These are phyloP conservation scores for Phylloporus arenicola DNA, from an alignment of 768 basidiomycete species.

Conservation along the genomic window DNA sequence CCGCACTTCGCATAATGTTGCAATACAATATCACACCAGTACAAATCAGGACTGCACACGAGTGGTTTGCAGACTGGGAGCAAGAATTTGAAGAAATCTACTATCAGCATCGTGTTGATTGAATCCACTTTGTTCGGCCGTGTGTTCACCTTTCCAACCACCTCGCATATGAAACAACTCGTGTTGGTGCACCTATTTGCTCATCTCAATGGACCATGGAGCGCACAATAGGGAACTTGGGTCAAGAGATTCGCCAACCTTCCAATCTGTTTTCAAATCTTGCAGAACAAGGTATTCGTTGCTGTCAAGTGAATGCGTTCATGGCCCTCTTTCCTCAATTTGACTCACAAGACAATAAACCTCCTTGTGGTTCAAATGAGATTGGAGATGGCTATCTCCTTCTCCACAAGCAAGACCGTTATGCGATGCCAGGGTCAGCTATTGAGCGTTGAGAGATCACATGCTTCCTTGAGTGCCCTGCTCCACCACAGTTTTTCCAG, in stretches of 20 bases:
- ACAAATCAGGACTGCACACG: background rate
- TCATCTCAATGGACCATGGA: too few species aligned
- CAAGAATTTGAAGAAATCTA: too few species aligned
- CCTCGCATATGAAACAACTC: too few species aligned
- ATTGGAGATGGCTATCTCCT: constrained; percentile 13
- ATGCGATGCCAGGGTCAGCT: background rate
- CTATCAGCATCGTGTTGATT: background rate
- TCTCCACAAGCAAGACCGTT: constrained; percentile 22
- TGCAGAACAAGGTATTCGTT: background rate
- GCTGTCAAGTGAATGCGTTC: constrained; percentile 14
- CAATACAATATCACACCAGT: background rate
- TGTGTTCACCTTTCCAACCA: background rate
- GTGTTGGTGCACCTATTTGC: too few species aligned
- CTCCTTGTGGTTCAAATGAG: constrained; percentile 14
- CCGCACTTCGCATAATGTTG: background rate
- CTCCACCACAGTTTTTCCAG: background rate
- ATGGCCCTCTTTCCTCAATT: constrained; percentile 27
- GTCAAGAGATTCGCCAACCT: background rate
- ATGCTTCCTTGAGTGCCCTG: background rate
- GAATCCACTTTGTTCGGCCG: background rate
- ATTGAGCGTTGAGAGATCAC: background rate
- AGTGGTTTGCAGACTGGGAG: background rate
- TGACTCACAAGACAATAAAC: constrained; percentile 21
- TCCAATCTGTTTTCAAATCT: background rate
- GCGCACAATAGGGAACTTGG: background rate